These are phyloP conservation scores for Paraurostyla sp. DNA, from an alignment of 73 alveolate species.

Conservation along the genomic window DNA sequence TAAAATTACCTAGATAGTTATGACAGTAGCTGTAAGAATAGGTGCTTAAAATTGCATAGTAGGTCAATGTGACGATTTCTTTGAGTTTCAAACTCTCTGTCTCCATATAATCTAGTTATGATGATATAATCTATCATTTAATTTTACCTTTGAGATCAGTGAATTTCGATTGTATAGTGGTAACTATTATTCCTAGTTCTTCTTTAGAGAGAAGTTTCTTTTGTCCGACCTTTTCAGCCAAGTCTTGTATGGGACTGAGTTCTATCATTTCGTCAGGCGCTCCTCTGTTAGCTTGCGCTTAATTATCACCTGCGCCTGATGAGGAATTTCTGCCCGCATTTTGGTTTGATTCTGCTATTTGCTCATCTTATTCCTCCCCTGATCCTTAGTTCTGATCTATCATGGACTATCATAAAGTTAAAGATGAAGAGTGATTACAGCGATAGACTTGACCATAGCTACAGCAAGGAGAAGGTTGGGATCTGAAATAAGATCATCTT, in stretches of 20 bases:
- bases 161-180: not conserved
- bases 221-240: not conserved
- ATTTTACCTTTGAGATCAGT: not conserved
- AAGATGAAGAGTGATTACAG: not conserved
- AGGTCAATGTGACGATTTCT: not conserved
- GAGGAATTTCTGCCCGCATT: not conserved
- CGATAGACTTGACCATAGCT: conserved; percentile 27
- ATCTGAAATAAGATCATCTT: not conserved
- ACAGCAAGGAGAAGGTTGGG: conserved; percentile 21
- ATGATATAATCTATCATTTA: not conserved
- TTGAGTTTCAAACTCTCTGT: not conserved
- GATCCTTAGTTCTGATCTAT: not conserved
- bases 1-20: not conserved
- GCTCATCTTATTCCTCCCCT: not conserved
- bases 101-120: not conserved
- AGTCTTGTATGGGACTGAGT: not conserved
- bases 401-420: not conserved
- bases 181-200: not conserved
- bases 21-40: conserved; percentile 11
- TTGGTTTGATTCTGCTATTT: not conserved
- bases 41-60: not conserved
- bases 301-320: not conserved
- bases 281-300: not conserved
- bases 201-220: not conserved
- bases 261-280: not conserved